Conservation (phyloP, 2,329 filamentous ascomycete species). For the Aspergillus glaucus region DNA sequence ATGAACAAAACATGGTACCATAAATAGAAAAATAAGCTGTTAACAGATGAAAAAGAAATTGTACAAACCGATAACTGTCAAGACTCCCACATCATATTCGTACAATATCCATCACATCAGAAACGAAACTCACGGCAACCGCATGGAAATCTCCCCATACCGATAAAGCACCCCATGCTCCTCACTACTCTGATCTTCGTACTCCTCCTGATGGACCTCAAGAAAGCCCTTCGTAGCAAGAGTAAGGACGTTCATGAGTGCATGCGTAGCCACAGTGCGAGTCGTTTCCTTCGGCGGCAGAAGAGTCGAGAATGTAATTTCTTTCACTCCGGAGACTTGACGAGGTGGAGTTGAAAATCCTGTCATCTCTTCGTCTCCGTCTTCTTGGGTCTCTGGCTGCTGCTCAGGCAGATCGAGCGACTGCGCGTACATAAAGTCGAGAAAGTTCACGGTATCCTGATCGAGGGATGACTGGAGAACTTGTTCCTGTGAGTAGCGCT, state of each 20-base stretch:
- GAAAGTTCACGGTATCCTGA: conserved; percentile 56
- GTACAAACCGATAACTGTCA: too few species aligned
- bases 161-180: conserved; percentile 14
- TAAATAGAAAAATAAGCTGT: too few species aligned
- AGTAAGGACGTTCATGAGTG: conserved; percentile 66
- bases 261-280: conserved; percentile 63
- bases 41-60: too few species aligned
- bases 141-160: conserved; percentile 26
- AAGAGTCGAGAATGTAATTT: conserved; percentile 62
- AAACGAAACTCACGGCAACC: conserved; percentile 5
- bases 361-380: conserved; percentile 2
- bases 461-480: conserved; percentile 51
- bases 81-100: too few species aligned
- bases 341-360: conserved; percentile 1
- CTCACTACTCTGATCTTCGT: conserved; percentile 26
- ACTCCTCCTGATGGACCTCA: conserved; percentile 53
- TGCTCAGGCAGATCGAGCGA: conserved; percentile 28
- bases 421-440: conserved; percentile 50
- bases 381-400: conserved; percentile 5
- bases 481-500: conserved; percentile 22
- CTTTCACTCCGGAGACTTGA: neutral
- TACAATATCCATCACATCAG: neutral
- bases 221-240: conserved; percentile 63
- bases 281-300: conserved; percentile 53
- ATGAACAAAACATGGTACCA: too few species aligned